phyloP scores from a whole-genome alignment of 108 stramenopile genomes.

The Pseudonitzschia pungens region DNA sequence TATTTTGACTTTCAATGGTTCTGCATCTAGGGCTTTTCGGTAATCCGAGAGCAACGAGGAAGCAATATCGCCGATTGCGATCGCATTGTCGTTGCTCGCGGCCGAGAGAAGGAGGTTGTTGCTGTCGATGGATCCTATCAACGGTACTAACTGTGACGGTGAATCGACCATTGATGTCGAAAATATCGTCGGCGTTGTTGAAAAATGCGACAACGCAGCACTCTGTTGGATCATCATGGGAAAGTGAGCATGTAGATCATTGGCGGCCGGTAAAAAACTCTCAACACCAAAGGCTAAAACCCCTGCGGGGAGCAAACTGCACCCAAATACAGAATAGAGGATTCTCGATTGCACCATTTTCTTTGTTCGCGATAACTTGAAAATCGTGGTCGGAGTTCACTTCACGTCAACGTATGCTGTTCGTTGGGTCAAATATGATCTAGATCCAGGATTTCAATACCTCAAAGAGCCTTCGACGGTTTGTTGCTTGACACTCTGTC shows the following conservation, averaged over 20 bases:
- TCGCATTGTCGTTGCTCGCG: background rate
- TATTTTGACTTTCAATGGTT: slow-evolving; percentile 27
- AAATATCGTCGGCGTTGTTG: background rate
- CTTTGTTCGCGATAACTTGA: background rate
- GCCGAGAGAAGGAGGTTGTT: background rate
- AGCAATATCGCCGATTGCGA: background rate
- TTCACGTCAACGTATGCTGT: no score
- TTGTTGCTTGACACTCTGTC: no score
- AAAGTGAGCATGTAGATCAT: slow-evolving; percentile 5
- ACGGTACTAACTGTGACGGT: background rate
- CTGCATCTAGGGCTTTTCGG: slow-evolving; percentile 13
- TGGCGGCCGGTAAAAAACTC: background rate
- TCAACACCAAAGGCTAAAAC: background rate
- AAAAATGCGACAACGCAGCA: background rate
- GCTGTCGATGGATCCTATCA: background rate
- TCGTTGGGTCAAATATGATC: no score
- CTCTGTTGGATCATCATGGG: slow-evolving; percentile 4
- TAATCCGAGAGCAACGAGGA: slow-evolving; percentile 35
- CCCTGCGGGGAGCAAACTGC: background rate
- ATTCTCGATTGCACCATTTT: background rate
- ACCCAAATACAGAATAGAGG: background rate
- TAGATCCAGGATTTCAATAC: no score
- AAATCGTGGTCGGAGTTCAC: background rate
- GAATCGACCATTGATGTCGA: background rate
- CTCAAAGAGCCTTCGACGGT: no score